Conservation (phyloP, 345 rosid species). For the Brassica carinata region DNA sequence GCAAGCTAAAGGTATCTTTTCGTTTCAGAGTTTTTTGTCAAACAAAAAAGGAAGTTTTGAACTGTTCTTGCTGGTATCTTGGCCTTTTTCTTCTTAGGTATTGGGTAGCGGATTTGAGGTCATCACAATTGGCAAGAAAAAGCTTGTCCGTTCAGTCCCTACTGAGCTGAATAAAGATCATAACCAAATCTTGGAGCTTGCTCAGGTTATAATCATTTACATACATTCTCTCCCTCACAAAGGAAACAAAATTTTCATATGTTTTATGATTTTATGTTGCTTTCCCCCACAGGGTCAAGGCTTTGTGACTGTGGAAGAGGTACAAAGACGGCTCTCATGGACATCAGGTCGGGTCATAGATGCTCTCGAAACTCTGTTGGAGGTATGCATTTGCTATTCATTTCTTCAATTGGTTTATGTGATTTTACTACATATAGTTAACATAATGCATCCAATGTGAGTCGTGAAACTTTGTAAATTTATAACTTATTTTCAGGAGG, state of each 20-base stretch:
- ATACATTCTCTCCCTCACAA: neutral
- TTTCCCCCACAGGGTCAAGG: slow-evolving; percentile 64
- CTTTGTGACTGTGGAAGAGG: slow-evolving; percentile 83
- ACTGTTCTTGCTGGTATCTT: neutral
- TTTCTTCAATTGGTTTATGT: neutral
- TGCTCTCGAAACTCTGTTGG: slow-evolving; percentile 76
- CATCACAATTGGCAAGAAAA: slow-evolving; percentile 82
- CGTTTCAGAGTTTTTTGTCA: neutral
- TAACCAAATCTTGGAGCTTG: slow-evolving; percentile 81
- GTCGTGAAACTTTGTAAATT: slow-evolving; percentile 36
- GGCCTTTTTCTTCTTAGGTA: slow-evolving; percentile 41
- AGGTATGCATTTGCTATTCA: slow-evolving; percentile 46
- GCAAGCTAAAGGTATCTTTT: slow-evolving; percentile 79
- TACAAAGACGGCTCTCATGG: slow-evolving; percentile 78
- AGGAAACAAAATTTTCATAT: neutral
- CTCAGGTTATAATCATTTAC: slow-evolving; percentile 53
- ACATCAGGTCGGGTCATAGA: slow-evolving; percentile 82
- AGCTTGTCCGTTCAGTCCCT: slow-evolving; percentile 91
- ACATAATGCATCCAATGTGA: neutral
- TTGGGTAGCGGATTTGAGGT: slow-evolving; percentile 94
- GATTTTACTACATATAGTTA: neutral
- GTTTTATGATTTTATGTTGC: neutral
- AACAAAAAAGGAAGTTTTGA: neutral
- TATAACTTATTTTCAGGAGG: slow-evolving; percentile 54
- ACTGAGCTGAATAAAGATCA: slow-evolving; percentile 97